Base-by-base conservation (phyloP, 257 asterid species). In the Primulina tabacum region DNA sequence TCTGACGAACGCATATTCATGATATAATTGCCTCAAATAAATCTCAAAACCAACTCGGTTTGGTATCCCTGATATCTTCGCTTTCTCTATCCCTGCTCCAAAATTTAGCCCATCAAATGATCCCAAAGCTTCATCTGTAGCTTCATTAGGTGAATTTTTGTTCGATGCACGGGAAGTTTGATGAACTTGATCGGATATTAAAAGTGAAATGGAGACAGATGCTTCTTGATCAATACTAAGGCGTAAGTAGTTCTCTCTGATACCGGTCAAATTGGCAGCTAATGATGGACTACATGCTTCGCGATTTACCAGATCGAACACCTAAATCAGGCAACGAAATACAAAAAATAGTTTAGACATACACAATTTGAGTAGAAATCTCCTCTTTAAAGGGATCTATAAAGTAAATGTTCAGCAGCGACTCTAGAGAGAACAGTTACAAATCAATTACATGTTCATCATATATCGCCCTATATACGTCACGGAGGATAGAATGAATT, bases 251-350 rank as follows among this genome's bases (percentile, higher is more conserved):
- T 94, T 89, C 80, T 94, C 99, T 80, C 79, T 87, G 69, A 88
- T 88, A 67, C 97, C 99, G 70, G 96, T 87, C 77, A 94, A 85
- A 73, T 87, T 81, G 56, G 78, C 85, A 73, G 82, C 84, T 65
- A 79, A 68, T 60, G 95, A 83, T 68, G 96, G 86, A 73, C 77
- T 84, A 73, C 92, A 89, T 56, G 97, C 97, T 80, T 91, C 97
- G 34, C 96, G 97, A 75, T 82, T 89, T 68, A 94, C 96, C 85
- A 91, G 88, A 77, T 89, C 96, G 66, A 94, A 94, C 72, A 91
- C 95, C 99, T 94, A 86, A 57, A 76, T 67, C 52, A 66, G 66
- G 34, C 64, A 68, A 59, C 38, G 37, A 75, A 53, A 59, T 50
- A 61, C 29, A 68, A 50, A 56, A 50, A 56, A 50, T 29, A 67